phyloP scores from a whole-genome alignment of 2,329 filamentous ascomycete genomes.

The Neoascochyta sp. region DNA sequence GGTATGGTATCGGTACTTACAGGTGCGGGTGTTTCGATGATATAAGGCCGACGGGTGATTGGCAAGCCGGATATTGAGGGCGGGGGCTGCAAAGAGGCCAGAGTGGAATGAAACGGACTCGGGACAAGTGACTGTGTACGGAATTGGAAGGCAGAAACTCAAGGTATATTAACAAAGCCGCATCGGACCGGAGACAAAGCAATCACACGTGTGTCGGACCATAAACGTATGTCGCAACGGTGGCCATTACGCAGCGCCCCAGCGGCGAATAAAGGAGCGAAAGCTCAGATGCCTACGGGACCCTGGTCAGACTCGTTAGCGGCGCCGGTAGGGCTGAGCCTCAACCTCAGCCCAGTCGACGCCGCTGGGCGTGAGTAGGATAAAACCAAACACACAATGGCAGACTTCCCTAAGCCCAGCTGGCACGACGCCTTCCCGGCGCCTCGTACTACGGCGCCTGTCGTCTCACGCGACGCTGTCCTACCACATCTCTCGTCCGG shows the following conservation, averaged over 20 bases:
- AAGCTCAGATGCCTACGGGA: conserved; percentile 2
- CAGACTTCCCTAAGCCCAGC: conserved; percentile 16
- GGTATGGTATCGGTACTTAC: too few species aligned
- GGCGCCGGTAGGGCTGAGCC: conserved; percentile 21
- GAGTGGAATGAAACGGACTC: conserved; percentile 31
- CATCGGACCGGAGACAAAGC: conserved; percentile 16
- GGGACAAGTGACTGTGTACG: conserved; percentile 14
- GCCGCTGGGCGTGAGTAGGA: not conserved
- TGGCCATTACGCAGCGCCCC: conserved; percentile 25
- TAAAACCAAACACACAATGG: conserved; percentile 9
- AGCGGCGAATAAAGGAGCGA: conserved; percentile 20
- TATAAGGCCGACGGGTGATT: conserved; percentile 9
- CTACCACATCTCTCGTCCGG: conserved; percentile 36
- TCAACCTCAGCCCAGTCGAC: conserved; percentile 7
- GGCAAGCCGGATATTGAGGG: conserved; percentile 16
- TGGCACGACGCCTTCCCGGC: conserved; percentile 45
- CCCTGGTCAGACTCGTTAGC: conserved; percentile 10
- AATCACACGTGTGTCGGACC: conserved; percentile 35
- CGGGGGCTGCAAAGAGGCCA: conserved; percentile 37
- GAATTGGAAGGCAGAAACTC: conserved; percentile 19
- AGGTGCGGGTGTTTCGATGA: too few species aligned
- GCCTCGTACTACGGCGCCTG: conserved; percentile 36
- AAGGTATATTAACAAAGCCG: conserved; percentile 6
- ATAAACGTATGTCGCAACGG: conserved; percentile 26
- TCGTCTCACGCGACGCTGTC: conserved; percentile 39